Evolutionary conservation across 2,329 filamentous ascomycete species (phyloP).

Genomic region (Dactylellina sp.): DNA sequence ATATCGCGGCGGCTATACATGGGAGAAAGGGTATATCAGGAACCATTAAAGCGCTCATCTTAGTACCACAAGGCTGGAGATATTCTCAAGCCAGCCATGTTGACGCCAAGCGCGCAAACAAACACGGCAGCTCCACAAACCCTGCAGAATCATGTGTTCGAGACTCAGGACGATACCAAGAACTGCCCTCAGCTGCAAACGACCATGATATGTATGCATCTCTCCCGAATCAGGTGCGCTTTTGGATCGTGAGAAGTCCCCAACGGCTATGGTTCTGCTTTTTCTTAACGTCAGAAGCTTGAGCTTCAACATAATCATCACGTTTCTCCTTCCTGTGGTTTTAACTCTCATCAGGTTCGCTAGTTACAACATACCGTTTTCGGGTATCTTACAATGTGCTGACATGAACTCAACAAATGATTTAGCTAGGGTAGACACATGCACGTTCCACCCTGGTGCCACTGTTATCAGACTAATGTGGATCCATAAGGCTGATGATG

Average conservation of each 20-base stretch:
- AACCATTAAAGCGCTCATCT: neutral
- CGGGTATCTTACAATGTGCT: too few species aligned
- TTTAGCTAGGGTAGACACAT: neutral
- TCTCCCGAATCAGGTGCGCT: constrained; percentile 26
- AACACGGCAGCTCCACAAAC: constrained; percentile 11
- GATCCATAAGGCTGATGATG: constrained; percentile 7
- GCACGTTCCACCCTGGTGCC: neutral
- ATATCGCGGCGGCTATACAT: constrained; percentile 16
- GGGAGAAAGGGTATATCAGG: neutral
- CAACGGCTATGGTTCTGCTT: neutral
- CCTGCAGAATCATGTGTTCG: constrained; percentile 21
- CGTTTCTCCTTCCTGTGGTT: too few species aligned
- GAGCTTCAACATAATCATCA: too few species aligned
- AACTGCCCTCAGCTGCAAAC: neutral
- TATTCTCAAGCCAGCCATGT: neutral
- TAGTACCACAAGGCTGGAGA: neutral
- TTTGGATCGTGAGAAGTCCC: neutral
- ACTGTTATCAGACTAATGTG: neutral
- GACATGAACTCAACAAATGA: too few species aligned
- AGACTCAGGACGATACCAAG: neutral
- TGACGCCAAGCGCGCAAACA: neutral
- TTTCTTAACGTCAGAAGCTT: neutral
- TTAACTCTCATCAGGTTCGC: too few species aligned
- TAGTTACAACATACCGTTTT: too few species aligned
- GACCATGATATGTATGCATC: neutral